These are phyloP conservation scores for Magnaporthiopsis poae DNA, from an alignment of 2,329 filamentous ascomycete genomes.

Conservation along the genomic window DNA sequence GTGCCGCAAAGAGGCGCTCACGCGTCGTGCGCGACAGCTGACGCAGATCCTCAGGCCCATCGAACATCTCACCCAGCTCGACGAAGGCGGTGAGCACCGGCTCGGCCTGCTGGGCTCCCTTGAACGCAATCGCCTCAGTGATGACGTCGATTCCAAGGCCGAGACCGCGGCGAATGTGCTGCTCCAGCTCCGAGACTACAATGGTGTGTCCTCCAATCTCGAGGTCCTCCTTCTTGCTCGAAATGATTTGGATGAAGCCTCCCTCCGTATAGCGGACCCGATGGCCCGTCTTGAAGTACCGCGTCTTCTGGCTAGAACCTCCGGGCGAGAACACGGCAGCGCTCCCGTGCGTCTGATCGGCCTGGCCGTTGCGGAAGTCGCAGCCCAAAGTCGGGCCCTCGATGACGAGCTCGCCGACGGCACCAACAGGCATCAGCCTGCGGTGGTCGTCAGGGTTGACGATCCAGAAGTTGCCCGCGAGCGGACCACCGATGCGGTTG, in stretches of 20 bases:
- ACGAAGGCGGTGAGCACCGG: constrained; percentile 39
- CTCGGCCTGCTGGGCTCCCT: constrained; percentile 26
- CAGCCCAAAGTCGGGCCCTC: constrained; percentile 43
- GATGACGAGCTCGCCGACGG: constrained; percentile 49
- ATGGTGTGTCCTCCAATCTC: constrained; percentile 30
- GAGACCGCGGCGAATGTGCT: constrained; percentile 35
- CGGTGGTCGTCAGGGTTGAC: constrained; percentile 42
- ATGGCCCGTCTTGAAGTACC: constrained; percentile 42
- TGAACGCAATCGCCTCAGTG: constrained; percentile 38
- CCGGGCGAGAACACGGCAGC: constrained; percentile 12
- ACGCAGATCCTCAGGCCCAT: constrained; percentile 28
- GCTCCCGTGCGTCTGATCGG: constrained; percentile 19
- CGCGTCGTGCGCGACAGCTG: constrained; percentile 29
- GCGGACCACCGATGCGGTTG: constrained; percentile 35
- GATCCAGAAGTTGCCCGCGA: constrained; percentile 41
- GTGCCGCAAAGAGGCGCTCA: constrained; percentile 33
- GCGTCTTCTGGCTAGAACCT: constrained; percentile 20
- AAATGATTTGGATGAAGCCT: constrained; percentile 39
- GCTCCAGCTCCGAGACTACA: constrained; percentile 35
- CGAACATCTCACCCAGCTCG: constrained; percentile 33
- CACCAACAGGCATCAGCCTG: constrained; percentile 42
- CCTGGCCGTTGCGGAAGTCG: constrained; percentile 24
- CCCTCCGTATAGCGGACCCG: constrained; percentile 38
- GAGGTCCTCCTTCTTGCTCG: constrained; percentile 31
- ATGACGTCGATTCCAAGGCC: constrained; percentile 37